Percentiles rank a stretch among this genome's conserved stretches.
Conservation (phyloP, 805 yeast species). For the Komagataella kurtzmanii region DNA sequence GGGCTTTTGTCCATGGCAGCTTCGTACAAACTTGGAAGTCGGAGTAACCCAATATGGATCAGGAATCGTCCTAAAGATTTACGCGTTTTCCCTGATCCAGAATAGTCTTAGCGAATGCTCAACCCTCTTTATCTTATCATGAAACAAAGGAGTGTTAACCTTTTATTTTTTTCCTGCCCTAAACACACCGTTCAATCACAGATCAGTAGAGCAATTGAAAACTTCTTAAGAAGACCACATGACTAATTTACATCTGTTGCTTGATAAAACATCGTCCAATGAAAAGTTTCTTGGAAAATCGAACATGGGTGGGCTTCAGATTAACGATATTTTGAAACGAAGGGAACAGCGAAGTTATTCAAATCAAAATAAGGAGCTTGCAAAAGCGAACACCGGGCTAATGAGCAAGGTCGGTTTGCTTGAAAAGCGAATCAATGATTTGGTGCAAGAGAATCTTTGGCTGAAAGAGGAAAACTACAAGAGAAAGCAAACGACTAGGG, state of each 20-base stretch:
- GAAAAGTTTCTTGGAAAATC: not conserved
- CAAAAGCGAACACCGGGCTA: constrained; percentile 41
- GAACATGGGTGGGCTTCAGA: not conserved
- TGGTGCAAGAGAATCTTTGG: constrained; percentile 35
- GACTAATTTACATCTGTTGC: not conserved
- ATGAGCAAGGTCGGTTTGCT: constrained; percentile 36
- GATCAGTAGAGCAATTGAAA: not conserved
- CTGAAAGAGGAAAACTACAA: constrained; percentile 22
- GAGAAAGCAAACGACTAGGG: constrained; percentile 5
- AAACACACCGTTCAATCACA: not conserved
- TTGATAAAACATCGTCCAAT: not conserved
- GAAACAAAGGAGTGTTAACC: not conserved
- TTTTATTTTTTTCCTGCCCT: not conserved
- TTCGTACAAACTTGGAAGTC: too few relatives aligned
- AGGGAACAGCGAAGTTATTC: constrained; percentile 14
- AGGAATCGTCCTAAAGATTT: not conserved
- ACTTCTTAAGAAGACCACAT: not conserved
- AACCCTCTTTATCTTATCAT: not conserved
- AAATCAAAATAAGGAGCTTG: constrained; percentile 45
- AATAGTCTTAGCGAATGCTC: not conserved
- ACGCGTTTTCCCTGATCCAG: not conserved
- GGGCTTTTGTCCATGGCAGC: not conserved
- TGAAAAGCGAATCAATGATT: constrained; percentile 34
- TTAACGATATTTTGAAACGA: not conserved
- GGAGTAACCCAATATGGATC: not conserved